These are phyloP conservation scores for Xylaria digitata DNA, from an alignment of 2,329 filamentous ascomycete genomes.

Conservation along the genomic window DNA sequence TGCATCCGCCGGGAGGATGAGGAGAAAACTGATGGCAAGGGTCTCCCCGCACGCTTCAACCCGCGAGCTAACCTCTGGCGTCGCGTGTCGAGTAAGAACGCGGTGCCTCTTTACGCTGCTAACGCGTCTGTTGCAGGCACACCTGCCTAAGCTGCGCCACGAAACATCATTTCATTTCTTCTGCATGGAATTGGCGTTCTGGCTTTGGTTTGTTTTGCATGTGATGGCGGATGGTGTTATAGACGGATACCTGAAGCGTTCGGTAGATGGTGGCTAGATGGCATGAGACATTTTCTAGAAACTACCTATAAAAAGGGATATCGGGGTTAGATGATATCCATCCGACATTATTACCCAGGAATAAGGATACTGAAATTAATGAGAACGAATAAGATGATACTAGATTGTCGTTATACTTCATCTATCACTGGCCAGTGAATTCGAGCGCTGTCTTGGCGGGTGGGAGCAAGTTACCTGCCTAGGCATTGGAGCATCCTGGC, in stretches of 20 bases:
- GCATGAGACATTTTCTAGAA: slow-evolving; percentile 8
- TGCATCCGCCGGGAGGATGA: slow-evolving; percentile 69
- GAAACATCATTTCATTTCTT: background rate
- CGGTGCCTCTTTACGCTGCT: slow-evolving; percentile 54
- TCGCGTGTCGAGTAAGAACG: slow-evolving; percentile 67
- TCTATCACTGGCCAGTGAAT: background rate
- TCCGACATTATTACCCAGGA: background rate
- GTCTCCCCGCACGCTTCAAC: slow-evolving; percentile 71
- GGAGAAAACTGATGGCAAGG: slow-evolving; percentile 68
- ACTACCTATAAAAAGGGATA: slow-evolving; percentile 1
- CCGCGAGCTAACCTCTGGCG: slow-evolving; percentile 76
- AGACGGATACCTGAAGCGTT: background rate
- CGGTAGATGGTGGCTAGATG: slow-evolving; percentile 8
- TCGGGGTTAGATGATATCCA: slow-evolving; percentile 8
- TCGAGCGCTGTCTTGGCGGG: background rate
- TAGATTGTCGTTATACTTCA: background rate
- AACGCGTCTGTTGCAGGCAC: slow-evolving; percentile 38
- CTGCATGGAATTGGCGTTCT: slow-evolving; percentile 27
- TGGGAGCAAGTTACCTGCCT: background rate
- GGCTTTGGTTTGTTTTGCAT: background rate
- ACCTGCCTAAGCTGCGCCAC: slow-evolving; percentile 6
- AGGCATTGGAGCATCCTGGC: slow-evolving; percentile 2
- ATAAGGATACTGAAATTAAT: slow-evolving; percentile 2
- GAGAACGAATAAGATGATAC: background rate
- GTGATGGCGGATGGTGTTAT: background rate